Evolutionary conservation across 2,329 filamentous ascomycete species (phyloP).

Genomic region (Fonsecaea pugnacius): DNA sequence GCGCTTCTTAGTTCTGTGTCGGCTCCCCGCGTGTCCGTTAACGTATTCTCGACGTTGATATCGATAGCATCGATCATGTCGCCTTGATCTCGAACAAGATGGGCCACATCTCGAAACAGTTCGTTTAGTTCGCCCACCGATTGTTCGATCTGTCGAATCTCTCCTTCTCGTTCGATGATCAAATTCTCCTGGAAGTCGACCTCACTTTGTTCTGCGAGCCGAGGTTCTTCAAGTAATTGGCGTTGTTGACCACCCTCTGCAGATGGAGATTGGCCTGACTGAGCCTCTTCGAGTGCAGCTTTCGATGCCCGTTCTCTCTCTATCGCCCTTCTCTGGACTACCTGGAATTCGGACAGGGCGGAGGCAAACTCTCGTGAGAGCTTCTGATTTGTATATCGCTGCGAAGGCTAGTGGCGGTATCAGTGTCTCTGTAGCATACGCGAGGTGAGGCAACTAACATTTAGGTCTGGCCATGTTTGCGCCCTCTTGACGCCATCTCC

Average conservation of each 20-base stretch:
- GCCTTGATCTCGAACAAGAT: slow-evolving; percentile 94
- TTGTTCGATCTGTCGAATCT: slow-evolving; percentile 97
- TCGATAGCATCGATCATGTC: slow-evolving; percentile 84
- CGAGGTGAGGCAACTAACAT: slow-evolving; percentile 56
- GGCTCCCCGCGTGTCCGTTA: slow-evolving; percentile 80
- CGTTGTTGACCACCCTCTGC: slow-evolving; percentile 62
- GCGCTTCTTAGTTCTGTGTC: slow-evolving; percentile 84
- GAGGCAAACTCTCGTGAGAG: slow-evolving; percentile 90
- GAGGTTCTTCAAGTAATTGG: slow-evolving; percentile 75
- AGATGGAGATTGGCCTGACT: slow-evolving; percentile 39
- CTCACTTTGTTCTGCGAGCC: slow-evolving; percentile 86
- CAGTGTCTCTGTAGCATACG: slow-evolving; percentile 7
- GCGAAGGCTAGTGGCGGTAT: slow-evolving; percentile 68
- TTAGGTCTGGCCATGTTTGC: slow-evolving; percentile 82
- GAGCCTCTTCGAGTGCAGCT: slow-evolving; percentile 68
- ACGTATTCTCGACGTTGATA: slow-evolving; percentile 82
- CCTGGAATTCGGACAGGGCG: slow-evolving; percentile 87
- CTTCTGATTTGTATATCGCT: slow-evolving; percentile 96
- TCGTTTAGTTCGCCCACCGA: slow-evolving; percentile 95
- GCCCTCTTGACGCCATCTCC: slow-evolving; percentile 93
- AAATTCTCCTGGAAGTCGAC: slow-evolving; percentile 97
- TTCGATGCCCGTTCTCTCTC: slow-evolving; percentile 92
- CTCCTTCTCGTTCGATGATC: slow-evolving; percentile 93
- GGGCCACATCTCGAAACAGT: slow-evolving; percentile 95
- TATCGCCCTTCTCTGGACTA: slow-evolving; percentile 83